Evolutionary conservation across 2,329 filamentous ascomycete species (phyloP).

Genomic region (Sclerotinia sclerotiorum): DNA sequence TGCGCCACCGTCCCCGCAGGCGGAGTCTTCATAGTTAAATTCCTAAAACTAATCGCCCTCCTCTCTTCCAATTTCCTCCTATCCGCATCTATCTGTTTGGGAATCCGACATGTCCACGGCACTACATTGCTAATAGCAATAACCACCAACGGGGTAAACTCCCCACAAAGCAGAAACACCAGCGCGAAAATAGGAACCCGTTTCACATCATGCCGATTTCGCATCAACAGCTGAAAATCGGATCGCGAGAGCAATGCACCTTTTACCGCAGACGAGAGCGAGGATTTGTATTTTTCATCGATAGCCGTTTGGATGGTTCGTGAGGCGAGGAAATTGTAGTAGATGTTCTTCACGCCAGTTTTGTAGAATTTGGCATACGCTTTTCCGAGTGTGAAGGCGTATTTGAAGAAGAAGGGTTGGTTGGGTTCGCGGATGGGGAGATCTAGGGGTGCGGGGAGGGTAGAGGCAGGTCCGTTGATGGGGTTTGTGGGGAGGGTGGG

Average conservation of each 20-base stretch:
- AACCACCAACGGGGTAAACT: conserved; percentile 81
- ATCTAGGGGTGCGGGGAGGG: conserved; percentile 67
- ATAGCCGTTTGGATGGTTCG: conserved; percentile 50
- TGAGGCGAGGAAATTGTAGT: conserved; percentile 58
- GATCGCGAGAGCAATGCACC: conserved; percentile 54
- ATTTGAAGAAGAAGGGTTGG: conserved; percentile 44
- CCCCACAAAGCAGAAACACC: conserved; percentile 75
- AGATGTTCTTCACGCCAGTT: conserved; percentile 72
- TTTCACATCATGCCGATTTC: conserved; percentile 70
- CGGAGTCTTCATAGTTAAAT: conserved; percentile 37
- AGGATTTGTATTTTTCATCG: conserved; percentile 43
- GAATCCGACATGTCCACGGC: conserved; percentile 80
- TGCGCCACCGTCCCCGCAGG: conserved; percentile 26
- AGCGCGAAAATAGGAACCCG: conserved; percentile 77
- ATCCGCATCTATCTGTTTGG: conserved; percentile 65
- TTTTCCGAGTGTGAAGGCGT: conserved; percentile 53
- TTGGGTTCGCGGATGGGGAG: conserved; percentile 56
- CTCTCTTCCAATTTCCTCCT: conserved; percentile 55
- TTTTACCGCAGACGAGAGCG: conserved; percentile 39
- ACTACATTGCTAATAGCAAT: conserved; percentile 68
- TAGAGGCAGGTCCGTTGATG: conserved; percentile 71
- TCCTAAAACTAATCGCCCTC: conserved; percentile 51
- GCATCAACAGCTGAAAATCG: conserved; percentile 67
- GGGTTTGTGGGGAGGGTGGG: conserved; percentile 13
- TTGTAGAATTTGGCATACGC: conserved; percentile 88